Base-by-base conservation (phyloP, 371 early-diverging fungal genomes). In the Lichtheimia ornata region DNA sequence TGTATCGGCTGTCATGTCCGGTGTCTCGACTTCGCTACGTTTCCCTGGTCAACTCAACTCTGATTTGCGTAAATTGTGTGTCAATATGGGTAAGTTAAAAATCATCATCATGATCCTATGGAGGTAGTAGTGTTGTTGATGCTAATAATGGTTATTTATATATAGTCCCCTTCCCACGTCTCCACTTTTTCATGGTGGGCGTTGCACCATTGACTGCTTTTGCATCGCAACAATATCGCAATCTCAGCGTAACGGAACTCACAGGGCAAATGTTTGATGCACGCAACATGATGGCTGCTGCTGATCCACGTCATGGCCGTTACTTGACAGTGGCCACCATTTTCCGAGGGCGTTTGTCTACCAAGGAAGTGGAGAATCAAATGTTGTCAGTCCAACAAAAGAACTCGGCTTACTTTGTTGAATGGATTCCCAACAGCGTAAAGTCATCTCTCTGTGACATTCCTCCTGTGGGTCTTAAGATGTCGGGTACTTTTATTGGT, bases 371-470 rank as follows among this genome's bases (percentile, higher is more conserved):
- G 20, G 99, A 99, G 65, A 96, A 97, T 85, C 99, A 99, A 84
- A 97, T 99, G 98, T 83, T 94, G 64, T 89, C 86, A 69, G 90
- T 95, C 50, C 97, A 96, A 75, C 91, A 90, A 73, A 95, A 94
- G 88, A 96, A 96, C 87, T 89, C 91, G 40, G 85, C 92, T n/a
- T 92, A 94, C 88, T 99, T 99, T 81, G 99, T 98, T 47, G 99
- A 98, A 76, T 99, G 99, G 99, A 98, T 99, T 72, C 99, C 99
- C 68, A 97, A 95, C 90, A 97, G 96, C 82, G 96, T 97, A 75
- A 97, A 99, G 86, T 97, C 97, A 9, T 95, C 97, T 61, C 95
- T 97, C 40, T 99, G 99, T 80, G 96, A 97, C 69, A 96, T 99
- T 69, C 94, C 98, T 59, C 99, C 99, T 56, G 88, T 86, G 59